Base-by-base conservation (phyloP, 495 filamentous ascomycete species). In the Pyrenopolyporus hunteri region DNA sequence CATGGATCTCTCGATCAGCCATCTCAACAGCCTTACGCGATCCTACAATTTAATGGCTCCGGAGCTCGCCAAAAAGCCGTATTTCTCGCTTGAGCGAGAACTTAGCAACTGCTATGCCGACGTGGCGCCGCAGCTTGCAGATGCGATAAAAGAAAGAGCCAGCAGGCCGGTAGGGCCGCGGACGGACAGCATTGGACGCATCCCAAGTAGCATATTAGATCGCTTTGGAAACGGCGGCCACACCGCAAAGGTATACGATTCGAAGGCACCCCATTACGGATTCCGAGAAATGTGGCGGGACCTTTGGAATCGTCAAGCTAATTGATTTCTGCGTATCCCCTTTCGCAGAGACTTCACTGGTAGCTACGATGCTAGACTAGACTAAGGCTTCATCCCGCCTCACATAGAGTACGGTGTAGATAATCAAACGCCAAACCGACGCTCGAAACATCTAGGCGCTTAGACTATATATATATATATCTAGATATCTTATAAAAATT, bases 1-100 rank as follows among this genome's bases (percentile, higher is more conserved):
- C 76, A 88, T 89, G 70, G 82, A 83, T 47, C 85, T 96, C 4
- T 83, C 90, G 28, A 85, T 98, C 68, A 81, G 82, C 45, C 83
- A 89, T 43, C 82, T 98, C 49, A 98, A 98, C 73, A 70, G 70
- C 22, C 80, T 93, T 13, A 87, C 93, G 10, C 85, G 94, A 14
- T 89, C 90, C 5, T 98, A 98, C 77, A 98, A 98, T 59, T 84
- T 98, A 0, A 90, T 94, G 84, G 94, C 94, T 0, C 94, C 94
- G 0, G 85, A 89, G 25, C 82, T 96, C 0, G 93, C 93, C 9
- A 94, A 93, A 71, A 98, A 98, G 74, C 91, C 94, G 1, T 98
- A 98, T 66, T 90, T 91, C 70, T 86, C 79, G 19, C 83, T 98
- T 2, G 86, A 91, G 22, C 87, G 94, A 29, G 94, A 98, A 70